A percentile compares a stretch with the other conserved stretches of the same genome.
These are phyloP conservation scores for Panaeolus cyanescens DNA, from an alignment of 768 basidiomycete species.

Conservation along the genomic window DNA sequence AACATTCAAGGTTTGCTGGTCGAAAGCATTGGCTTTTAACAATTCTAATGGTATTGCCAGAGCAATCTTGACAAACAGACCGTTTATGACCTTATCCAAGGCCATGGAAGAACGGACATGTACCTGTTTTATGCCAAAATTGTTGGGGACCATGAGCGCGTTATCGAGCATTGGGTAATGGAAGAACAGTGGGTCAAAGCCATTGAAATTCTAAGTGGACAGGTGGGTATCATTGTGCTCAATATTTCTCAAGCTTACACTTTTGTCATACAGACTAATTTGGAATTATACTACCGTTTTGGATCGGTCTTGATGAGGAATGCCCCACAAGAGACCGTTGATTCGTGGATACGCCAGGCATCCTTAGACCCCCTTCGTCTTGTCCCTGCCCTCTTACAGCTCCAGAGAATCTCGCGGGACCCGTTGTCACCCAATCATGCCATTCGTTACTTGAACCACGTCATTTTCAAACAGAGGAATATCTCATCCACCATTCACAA, in stretches of 20 bases:
- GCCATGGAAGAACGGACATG: slow-evolving; percentile 91
- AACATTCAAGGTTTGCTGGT: slow-evolving; percentile 78
- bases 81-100: slow-evolving; percentile 90
- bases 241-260: background rate
- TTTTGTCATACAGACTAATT: slow-evolving; percentile 55
- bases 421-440: slow-evolving; percentile 82
- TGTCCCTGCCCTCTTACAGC: slow-evolving; percentile 84
- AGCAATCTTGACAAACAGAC: slow-evolving; percentile 82
- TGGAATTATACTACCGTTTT: slow-evolving; percentile 93
- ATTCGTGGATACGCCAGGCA: slow-evolving; percentile 87
- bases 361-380: slow-evolving; percentile 81
- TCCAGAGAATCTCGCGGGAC: slow-evolving; percentile 73
- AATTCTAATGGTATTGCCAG: slow-evolving; percentile 38
- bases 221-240: slow-evolving; percentile 48
- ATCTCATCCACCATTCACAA: slow-evolving; percentile 91
- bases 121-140: slow-evolving; percentile 86
- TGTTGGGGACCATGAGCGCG: slow-evolving; percentile 80
- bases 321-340: slow-evolving; percentile 86
- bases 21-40: background rate
- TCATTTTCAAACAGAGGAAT: slow-evolving; percentile 79
- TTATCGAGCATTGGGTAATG: slow-evolving; percentile 89
- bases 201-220: slow-evolving; percentile 86
- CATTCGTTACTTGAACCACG: slow-evolving; percentile 84
- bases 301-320: slow-evolving; percentile 86
- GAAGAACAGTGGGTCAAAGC: slow-evolving; percentile 93